Percentiles rank a stretch among this genome's conserved stretches.
These are phyloP conservation scores for Thermomucor indicae-seudaticae DNA, from an alignment of 371 early-diverging fungal species.

Conservation along the genomic window DNA sequence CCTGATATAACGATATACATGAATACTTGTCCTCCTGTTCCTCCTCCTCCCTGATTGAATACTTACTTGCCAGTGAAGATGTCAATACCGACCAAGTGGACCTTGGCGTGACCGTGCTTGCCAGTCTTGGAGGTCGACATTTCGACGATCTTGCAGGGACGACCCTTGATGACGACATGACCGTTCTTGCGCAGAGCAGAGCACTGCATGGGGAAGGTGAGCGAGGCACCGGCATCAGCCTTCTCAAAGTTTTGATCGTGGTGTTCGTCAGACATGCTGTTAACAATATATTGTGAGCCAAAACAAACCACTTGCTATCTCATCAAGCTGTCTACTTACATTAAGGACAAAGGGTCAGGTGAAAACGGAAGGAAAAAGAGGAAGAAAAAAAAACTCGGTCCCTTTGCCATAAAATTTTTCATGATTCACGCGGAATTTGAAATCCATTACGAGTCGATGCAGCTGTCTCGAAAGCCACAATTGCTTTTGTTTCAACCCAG, in stretches of 20 bases:
- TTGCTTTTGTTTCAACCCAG: too few species aligned
- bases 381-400: too few species aligned
- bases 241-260: conserved; percentile 68
- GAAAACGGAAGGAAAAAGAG: too few species aligned
- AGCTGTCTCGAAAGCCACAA: too few species aligned
- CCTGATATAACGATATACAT: conserved; percentile 18
- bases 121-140: conserved; percentile 96
- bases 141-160: conserved; percentile 99
- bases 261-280: conserved; percentile 50
- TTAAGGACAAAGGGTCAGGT: too few species aligned
- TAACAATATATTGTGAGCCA: too few species aligned
- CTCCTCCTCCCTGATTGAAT: neutral
- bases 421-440: too few species aligned
- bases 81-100: conserved; percentile 92
- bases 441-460: too few species aligned
- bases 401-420: too few species aligned
- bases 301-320: too few species aligned
- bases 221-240: conserved; percentile 84
- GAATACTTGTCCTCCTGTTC: neutral
- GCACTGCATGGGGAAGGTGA: conserved; percentile 97
- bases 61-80: conserved; percentile 96
- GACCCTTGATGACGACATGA: conserved; percentile 96
- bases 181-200: conserved; percentile 99
- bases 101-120: conserved; percentile 99
- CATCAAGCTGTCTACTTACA: too few species aligned